phyloP scores from a whole-genome alignment of 495 filamentous ascomycete species.

The Hypoxylon rickii region DNA sequence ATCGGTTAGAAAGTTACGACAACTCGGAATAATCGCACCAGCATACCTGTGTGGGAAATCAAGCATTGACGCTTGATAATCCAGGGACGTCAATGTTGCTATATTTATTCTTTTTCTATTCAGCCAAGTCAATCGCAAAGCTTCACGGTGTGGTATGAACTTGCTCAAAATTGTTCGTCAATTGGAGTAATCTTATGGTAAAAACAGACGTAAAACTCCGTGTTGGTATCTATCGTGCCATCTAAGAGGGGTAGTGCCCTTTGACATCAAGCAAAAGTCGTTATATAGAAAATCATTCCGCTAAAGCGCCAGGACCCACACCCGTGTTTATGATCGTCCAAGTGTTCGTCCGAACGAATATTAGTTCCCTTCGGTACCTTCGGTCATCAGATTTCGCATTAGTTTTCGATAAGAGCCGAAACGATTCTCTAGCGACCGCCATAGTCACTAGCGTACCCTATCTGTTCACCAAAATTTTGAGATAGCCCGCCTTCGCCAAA shows the following conservation, averaged over 20 bases:
- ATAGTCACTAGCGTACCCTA: slow-evolving; percentile 59
- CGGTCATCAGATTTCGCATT: too few relatives aligned
- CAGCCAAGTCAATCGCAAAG: too few relatives aligned
- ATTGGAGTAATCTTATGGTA: too few relatives aligned
- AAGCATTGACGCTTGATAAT: too few relatives aligned
- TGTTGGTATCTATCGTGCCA: slow-evolving; percentile 42
- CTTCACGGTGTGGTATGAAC: too few relatives aligned
- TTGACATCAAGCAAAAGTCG: slow-evolving; percentile 13
- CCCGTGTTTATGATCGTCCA: slow-evolving; percentile 9
- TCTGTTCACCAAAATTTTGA: slow-evolving; percentile 52
- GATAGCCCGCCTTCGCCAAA: slow-evolving; percentile 55
- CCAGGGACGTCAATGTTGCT: neutral
- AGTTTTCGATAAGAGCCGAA: neutral
- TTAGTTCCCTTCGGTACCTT: slow-evolving; percentile 8
- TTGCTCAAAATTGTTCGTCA: too few relatives aligned
- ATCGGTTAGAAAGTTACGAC: too few relatives aligned
- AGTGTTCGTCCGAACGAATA: slow-evolving; percentile 9
- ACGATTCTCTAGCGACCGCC: slow-evolving; percentile 44
- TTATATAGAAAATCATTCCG: slow-evolving; percentile 27
- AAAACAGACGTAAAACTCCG: slow-evolving; percentile 23
- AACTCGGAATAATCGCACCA: too few relatives aligned
- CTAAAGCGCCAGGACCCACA: slow-evolving; percentile 11
- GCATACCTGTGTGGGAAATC: too few relatives aligned
- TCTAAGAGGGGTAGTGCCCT: slow-evolving; percentile 30
- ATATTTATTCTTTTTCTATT: too few relatives aligned